phyloP scores from a whole-genome alignment of 129 eudicot species.

The Centaurea solstitialis region DNA sequence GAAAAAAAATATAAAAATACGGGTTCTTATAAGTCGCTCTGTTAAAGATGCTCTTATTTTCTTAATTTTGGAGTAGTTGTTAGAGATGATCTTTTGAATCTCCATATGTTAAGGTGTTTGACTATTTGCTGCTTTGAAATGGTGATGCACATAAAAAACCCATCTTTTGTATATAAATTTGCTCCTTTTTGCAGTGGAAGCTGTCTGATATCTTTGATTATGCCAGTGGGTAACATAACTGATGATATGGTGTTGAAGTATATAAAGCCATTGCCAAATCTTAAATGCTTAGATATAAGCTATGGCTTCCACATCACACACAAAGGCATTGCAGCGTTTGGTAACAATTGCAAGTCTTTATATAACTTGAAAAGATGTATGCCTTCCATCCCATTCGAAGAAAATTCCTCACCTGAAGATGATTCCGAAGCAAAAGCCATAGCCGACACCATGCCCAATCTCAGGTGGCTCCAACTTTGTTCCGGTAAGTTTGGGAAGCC shows the following conservation, averaged over 20 bases:
- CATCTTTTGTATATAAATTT: neutral
- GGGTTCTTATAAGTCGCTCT: too few species aligned
- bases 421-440: slow-evolving; percentile 24
- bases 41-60: too few species aligned
- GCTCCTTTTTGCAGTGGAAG: slow-evolving; percentile 15
- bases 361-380: slow-evolving; percentile 24
- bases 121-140: too few species aligned
- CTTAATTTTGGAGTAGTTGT: too few species aligned
- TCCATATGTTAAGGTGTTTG: neutral
- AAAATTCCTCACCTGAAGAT: neutral
- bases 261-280: slow-evolving; percentile 13
- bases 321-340: slow-evolving; percentile 23
- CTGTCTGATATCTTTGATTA: slow-evolving; percentile 20
- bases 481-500: slow-evolving; percentile 9
- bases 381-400: neutral
- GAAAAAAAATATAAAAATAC: too few species aligned
- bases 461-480: slow-evolving; percentile 8
- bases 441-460: slow-evolving; percentile 23
- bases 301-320: slow-evolving; percentile 13
- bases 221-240: slow-evolving; percentile 21
- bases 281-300: slow-evolving; percentile 22
- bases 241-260: slow-evolving; percentile 30
- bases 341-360: slow-evolving; percentile 29
- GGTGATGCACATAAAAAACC: neutral
- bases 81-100: too few species aligned